Evolutionary conservation across 305 asterid genomes (phyloP).

Genomic region (Rubia peregrina): DNA sequence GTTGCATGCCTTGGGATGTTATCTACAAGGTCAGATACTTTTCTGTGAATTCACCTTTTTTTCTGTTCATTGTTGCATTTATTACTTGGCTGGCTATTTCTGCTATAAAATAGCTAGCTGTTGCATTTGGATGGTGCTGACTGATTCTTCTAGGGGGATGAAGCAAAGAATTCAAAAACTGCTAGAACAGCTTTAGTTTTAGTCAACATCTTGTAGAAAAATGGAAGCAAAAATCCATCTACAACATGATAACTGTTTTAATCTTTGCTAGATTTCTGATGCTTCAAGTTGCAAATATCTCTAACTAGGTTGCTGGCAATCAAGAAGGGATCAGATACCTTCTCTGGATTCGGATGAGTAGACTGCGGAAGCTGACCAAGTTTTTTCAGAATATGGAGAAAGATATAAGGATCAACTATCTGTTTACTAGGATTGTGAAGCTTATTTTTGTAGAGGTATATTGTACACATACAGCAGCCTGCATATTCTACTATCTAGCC

Average conservation of each 20-base stretch:
- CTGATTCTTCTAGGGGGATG: neutral
- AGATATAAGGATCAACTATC: slow-evolving; percentile 79
- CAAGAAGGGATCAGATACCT: slow-evolving; percentile 74
- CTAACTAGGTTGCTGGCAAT: slow-evolving; percentile 44
- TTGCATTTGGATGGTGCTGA: neutral
- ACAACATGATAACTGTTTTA: neutral
- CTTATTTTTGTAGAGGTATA: slow-evolving; percentile 73
- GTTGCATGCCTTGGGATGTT: slow-evolving; percentile 91
- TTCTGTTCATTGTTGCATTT: neutral
- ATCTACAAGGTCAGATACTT: slow-evolving; percentile 61
- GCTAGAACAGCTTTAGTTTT: neutral
- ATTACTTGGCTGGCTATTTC: neutral
- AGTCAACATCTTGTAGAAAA: no score
- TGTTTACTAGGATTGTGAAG: slow-evolving; percentile 67
- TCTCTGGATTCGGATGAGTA: slow-evolving; percentile 68
- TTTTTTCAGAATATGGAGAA: slow-evolving; percentile 71
- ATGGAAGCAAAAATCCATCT: no score
- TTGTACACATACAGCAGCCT: slow-evolving; percentile 97
- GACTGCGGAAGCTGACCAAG: slow-evolving; percentile 54
- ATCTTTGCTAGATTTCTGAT: slow-evolving; percentile 1
- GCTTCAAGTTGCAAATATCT: neutral
- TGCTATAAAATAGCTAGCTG: neutral
- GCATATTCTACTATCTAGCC: slow-evolving; percentile 83
- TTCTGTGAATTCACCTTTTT: neutral
- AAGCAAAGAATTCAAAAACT: neutral